Percentiles rank a stretch among this genome's conserved stretches.
Evolutionary conservation across 805 yeast genomes (phyloP).

Genomic region (Cyberlindnera maritima): DNA sequence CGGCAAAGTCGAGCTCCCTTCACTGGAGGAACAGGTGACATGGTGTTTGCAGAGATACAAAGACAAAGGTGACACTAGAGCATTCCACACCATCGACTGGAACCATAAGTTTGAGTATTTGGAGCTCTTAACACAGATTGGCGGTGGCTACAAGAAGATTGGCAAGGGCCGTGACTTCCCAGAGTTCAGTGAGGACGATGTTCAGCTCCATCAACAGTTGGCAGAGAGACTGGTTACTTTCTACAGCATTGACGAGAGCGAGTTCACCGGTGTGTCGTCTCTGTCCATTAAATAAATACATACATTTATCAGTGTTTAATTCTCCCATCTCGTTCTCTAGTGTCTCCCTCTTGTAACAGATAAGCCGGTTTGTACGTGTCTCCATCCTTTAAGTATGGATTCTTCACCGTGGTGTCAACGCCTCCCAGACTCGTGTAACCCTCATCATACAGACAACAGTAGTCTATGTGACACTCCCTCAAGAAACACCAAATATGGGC

Average conservation of each 20-base stretch:
- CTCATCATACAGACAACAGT: slow-evolving; percentile 72
- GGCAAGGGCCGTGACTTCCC: slow-evolving; percentile 27
- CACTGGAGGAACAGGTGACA: slow-evolving; percentile 27
- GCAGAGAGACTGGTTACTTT: slow-evolving; percentile 16
- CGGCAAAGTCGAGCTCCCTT: slow-evolving; percentile 32
- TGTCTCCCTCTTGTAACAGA: slow-evolving; percentile 53
- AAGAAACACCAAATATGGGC: slow-evolving; percentile 85
- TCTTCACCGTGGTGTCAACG: slow-evolving; percentile 60
- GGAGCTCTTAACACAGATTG: slow-evolving; percentile 26
- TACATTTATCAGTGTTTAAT: neutral
- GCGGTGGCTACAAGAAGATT: slow-evolving; percentile 24
- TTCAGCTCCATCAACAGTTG: slow-evolving; percentile 20
- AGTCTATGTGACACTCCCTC: slow-evolving; percentile 47
- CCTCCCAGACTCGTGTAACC: slow-evolving; percentile 96
- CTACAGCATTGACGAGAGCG: slow-evolving; percentile 15
- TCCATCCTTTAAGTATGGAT: slow-evolving; percentile 51
- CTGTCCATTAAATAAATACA: neutral
- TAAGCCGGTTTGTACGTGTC: slow-evolving; percentile 50
- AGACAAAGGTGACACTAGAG: slow-evolving; percentile 29
- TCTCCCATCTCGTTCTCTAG: slow-evolving; percentile 52
- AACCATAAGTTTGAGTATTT: slow-evolving; percentile 31
- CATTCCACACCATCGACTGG: slow-evolving; percentile 36
- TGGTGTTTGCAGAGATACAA: slow-evolving; percentile 32
- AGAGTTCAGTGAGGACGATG: slow-evolving; percentile 27
- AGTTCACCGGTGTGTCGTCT: slow-evolving; percentile 4